These are phyloP conservation scores for Calonectria montana DNA, from an alignment of 2,329 filamentous ascomycete species.

Conservation along the genomic window DNA sequence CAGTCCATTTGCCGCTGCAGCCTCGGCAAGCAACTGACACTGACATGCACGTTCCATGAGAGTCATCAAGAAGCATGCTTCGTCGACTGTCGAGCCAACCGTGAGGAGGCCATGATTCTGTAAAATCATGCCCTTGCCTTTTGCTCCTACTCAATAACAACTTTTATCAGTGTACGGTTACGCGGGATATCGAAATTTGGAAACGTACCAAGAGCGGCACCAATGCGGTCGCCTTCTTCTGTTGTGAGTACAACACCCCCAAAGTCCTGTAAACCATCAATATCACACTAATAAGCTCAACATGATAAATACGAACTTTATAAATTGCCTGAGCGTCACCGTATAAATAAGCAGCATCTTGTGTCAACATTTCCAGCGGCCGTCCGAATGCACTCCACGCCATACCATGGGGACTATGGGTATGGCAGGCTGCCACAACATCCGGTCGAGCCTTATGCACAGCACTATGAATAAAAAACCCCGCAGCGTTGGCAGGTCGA, in stretches of 20 bases:
- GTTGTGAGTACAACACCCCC: conserved; percentile 62
- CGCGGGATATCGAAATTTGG: background rate
- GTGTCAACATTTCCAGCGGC: conserved; percentile 74
- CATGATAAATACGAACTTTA: conserved; percentile 41
- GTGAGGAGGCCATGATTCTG: conserved; percentile 22
- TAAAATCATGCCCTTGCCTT: conserved; percentile 57
- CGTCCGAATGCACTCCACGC: conserved; percentile 72
- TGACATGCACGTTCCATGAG: conserved; percentile 18
- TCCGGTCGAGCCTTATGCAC: conserved; percentile 71
- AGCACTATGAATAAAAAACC: conserved; percentile 74
- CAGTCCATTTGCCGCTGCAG: conserved; percentile 18
- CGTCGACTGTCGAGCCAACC: conserved; percentile 16
- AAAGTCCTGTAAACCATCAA: conserved; percentile 52
- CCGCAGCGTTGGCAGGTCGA: conserved; percentile 70
- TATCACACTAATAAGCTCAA: too few species aligned
- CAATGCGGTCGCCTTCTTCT: conserved; percentile 65
- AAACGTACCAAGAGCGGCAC: background rate
- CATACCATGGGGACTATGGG: conserved; percentile 70
- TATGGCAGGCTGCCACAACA: conserved; percentile 73
- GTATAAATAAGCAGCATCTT: conserved; percentile 72
- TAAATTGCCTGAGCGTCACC: conserved; percentile 69
- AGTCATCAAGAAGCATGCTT: conserved; percentile 15
- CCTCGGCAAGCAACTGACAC: conserved; percentile 19
- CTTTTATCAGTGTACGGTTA: conserved; percentile 59
- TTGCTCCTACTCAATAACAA: conserved; percentile 61